Conservation (phyloP, 2,329 filamentous ascomycete genomes). For the Trichoderma sp. region DNA sequence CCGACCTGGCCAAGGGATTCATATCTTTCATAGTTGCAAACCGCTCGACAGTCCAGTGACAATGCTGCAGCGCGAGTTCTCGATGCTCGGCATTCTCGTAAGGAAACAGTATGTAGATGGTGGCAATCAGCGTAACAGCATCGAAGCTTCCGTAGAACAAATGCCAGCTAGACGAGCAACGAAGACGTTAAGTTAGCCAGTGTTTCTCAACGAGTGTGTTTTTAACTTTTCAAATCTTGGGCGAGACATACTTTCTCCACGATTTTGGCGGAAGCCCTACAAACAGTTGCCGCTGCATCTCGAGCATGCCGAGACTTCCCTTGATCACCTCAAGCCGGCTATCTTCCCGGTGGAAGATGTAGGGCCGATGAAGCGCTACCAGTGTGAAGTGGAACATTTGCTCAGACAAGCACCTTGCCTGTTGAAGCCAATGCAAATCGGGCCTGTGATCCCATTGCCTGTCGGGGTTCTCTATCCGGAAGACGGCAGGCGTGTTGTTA, state of each 20-base stretch:
- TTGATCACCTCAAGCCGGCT: constrained; percentile 55
- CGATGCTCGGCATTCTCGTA: constrained; percentile 50
- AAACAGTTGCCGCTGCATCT: constrained; percentile 51
- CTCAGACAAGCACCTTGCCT: constrained; percentile 44
- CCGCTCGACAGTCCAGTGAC: constrained; percentile 56
- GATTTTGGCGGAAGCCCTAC: constrained; percentile 47
- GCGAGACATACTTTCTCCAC: constrained; percentile 39
- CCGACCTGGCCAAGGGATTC: constrained; percentile 53
- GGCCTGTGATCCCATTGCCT: constrained; percentile 53
- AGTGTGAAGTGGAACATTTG: constrained; percentile 52
- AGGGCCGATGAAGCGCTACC: constrained; percentile 60
- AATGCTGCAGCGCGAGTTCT: constrained; percentile 50
- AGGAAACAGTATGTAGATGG: constrained; percentile 60
- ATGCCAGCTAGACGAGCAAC: constrained; percentile 38
- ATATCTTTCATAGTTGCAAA: constrained; percentile 54
- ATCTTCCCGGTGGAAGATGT: constrained; percentile 54
- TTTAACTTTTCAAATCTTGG: neutral
- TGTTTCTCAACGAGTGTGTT: neutral
- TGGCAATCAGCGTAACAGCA: constrained; percentile 58
- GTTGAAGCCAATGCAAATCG: constrained; percentile 51
- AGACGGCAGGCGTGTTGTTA: constrained; percentile 48
- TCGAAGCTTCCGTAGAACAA: constrained; percentile 64
- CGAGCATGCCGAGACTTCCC: constrained; percentile 54
- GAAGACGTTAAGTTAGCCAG: neutral
- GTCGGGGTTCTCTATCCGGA: constrained; percentile 55